A percentile compares a stretch with the other conserved stretches of the same genome.
phyloP scores from a whole-genome alignment of 2,329 filamentous ascomycete genomes.

The Eutypa lata region DNA sequence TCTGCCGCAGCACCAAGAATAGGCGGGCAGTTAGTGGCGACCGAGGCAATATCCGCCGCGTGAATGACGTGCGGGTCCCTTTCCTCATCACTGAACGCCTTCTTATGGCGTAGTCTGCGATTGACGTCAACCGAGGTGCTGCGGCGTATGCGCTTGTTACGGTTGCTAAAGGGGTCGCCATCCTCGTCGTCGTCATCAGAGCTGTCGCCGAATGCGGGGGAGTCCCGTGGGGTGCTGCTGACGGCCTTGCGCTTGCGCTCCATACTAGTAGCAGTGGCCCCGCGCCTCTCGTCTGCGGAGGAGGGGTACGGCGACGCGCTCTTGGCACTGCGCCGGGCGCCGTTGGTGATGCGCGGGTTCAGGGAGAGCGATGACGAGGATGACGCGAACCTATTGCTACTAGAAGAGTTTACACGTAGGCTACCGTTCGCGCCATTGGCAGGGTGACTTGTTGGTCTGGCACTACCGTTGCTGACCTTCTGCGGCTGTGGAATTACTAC shows the following conservation, averaged over 20 bases:
- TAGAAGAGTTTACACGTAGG: too few relatives aligned
- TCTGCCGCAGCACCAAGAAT: constrained; percentile 48
- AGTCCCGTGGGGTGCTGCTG: constrained; percentile 33
- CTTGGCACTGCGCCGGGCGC: constrained; percentile 23
- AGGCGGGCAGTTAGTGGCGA: constrained; percentile 48
- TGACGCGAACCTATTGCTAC: constrained; percentile 19
- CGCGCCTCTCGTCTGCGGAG: constrained; percentile 26
- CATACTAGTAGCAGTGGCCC: constrained; percentile 5
- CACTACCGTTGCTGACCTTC: constrained; percentile 11
- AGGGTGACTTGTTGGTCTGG: constrained; percentile 9
- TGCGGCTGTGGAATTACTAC: constrained; percentile 42
- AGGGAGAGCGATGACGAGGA: constrained; percentile 38
- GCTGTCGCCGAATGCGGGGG: constrained; percentile 46
- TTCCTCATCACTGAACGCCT: constrained; percentile 42
- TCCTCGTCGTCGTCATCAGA: constrained; percentile 50
- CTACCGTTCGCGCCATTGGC: too few relatives aligned
- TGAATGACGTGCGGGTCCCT: constrained; percentile 51
- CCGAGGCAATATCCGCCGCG: constrained; percentile 53
- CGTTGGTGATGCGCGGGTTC: constrained; percentile 26
- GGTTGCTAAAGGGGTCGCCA: constrained; percentile 44
- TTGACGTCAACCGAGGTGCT: constrained; percentile 44
- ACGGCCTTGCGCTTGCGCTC: constrained; percentile 48
- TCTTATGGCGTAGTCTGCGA: constrained; percentile 43
- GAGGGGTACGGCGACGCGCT: constrained; percentile 38
- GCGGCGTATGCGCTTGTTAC: constrained; percentile 47